Conservation (phyloP, 2,329 filamentous ascomycete species). For the Dactylellina cionopaga region DNA sequence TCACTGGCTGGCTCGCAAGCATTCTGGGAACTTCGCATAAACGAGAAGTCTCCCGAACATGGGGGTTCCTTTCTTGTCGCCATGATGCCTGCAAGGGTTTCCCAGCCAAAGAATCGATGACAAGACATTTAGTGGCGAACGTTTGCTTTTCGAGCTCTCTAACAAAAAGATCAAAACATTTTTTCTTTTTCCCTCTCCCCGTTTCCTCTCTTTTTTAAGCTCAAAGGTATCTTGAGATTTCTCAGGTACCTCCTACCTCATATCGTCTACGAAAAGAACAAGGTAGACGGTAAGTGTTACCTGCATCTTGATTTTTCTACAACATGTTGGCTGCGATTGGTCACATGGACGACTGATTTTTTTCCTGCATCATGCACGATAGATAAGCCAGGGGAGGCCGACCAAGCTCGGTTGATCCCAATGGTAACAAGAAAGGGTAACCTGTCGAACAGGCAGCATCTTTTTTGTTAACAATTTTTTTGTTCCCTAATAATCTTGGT, state of each 20-base stretch:
- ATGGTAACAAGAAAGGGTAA: constrained; percentile 26
- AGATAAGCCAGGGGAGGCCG: constrained; percentile 42
- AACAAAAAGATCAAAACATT: not conserved
- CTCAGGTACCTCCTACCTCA: constrained; percentile 19
- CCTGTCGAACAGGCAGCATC: not conserved
- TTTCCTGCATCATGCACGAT: constrained; percentile 46
- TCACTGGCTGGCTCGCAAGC: not conserved
- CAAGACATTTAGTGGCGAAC: constrained; percentile 52
- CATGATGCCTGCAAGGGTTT: constrained; percentile 17
- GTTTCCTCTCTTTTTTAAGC: not conserved
- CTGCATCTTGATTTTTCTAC: constrained; percentile 23
- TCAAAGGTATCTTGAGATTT: not conserved
- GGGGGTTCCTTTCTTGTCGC: constrained; percentile 5
- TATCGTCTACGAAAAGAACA: constrained; percentile 28
- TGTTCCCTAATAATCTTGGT: constrained; percentile 19
- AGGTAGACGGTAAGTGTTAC: not conserved
- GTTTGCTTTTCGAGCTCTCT: constrained; percentile 31
- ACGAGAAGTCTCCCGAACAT: constrained; percentile 37
- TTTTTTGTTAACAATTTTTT: not conserved
- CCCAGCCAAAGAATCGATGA: constrained; percentile 36
- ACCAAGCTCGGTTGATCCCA: constrained; percentile 28
- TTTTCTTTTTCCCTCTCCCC: constrained; percentile 13
- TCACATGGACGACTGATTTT: constrained; percentile 51
- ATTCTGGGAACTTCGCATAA: constrained; percentile 49
- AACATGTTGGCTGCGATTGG: constrained; percentile 49